phyloP scores from a whole-genome alignment of 2,329 filamentous ascomycete species.

The Exophiala xenobiotica region DNA sequence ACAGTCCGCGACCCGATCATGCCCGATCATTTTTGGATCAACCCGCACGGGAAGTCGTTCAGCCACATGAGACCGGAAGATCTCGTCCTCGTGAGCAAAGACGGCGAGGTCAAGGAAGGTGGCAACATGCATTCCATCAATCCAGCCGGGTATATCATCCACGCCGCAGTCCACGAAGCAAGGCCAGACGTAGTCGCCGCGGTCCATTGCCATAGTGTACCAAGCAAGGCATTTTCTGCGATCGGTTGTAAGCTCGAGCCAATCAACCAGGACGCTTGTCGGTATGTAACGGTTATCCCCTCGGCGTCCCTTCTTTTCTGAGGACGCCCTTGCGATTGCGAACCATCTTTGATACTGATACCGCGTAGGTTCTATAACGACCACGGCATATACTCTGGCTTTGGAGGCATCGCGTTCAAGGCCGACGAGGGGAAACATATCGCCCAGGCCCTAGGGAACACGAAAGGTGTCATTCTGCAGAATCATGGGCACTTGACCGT shows the following conservation, averaged over 20 bases:
- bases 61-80: constrained; percentile 42
- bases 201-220: constrained; percentile 59
- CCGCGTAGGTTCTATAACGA: constrained; percentile 35
- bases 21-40: constrained; percentile 37
- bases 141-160: constrained; percentile 58
- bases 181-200: constrained; percentile 59
- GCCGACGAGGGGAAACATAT: constrained; percentile 40
- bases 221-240: constrained; percentile 62
- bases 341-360: background rate
- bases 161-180: constrained; percentile 60
- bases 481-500: constrained; percentile 58
- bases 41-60: constrained; percentile 37
- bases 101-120: constrained; percentile 40
- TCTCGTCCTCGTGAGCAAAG: constrained; percentile 40
- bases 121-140: constrained; percentile 43
- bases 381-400: constrained; percentile 40
- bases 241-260: constrained; percentile 60
- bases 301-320: too few relatives aligned
- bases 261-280: constrained; percentile 51
- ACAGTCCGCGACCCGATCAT: constrained; percentile 40
- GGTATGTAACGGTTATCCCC: too few relatives aligned
- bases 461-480: constrained; percentile 53
- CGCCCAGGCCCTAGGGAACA: constrained; percentile 47
- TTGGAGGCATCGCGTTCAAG: constrained; percentile 42
- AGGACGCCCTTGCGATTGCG: too few relatives aligned